Percentiles rank a stretch among this genome's conserved stretches.
Evolutionary conservation across 2,329 filamentous ascomycete genomes (phyloP).

Genomic region (Phialophora tarda): DNA sequence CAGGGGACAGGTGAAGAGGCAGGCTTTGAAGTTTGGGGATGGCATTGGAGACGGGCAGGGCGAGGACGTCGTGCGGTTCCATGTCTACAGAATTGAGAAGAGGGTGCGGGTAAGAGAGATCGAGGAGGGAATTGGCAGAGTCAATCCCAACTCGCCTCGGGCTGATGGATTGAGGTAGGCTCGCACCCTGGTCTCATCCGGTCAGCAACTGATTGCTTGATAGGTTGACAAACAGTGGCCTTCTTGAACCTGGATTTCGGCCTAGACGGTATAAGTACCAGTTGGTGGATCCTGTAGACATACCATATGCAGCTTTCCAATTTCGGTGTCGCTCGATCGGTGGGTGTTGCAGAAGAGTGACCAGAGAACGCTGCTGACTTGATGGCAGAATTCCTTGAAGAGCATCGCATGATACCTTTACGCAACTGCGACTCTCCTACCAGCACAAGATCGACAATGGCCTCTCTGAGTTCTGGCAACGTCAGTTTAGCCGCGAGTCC

Average conservation of each 20-base stretch:
- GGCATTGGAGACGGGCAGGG: slow-evolving; percentile 20
- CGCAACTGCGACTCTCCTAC: neutral
- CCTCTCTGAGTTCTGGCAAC: slow-evolving; percentile 17
- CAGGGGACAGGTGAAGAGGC: slow-evolving; percentile 23
- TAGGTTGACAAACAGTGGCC: slow-evolving; percentile 35
- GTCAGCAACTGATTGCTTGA: neutral
- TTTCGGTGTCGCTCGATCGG: slow-evolving; percentile 36
- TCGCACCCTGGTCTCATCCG: neutral
- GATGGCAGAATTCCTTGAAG: slow-evolving; percentile 21
- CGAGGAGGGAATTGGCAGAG: slow-evolving; percentile 19
- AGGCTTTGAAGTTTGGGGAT: slow-evolving; percentile 33
- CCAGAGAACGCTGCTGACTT: slow-evolving; percentile 1
- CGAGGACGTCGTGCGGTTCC: slow-evolving; percentile 37
- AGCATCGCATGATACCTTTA: slow-evolving; percentile 12
- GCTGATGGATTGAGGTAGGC: slow-evolving; percentile 30
- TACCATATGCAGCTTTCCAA: slow-evolving; percentile 55
- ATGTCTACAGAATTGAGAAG: slow-evolving; percentile 37
- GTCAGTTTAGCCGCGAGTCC: slow-evolving; percentile 2
- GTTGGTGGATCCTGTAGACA: slow-evolving; percentile 55
- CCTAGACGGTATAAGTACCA: slow-evolving; percentile 52
- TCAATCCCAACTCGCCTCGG: slow-evolving; percentile 7
- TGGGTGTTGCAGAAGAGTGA: slow-evolving; percentile 9
- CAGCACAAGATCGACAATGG: slow-evolving; percentile 20
- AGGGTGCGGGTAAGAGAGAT: slow-evolving; percentile 29
- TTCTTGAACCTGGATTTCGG: slow-evolving; percentile 34